phyloP scores from a whole-genome alignment of 768 basidiomycete species.

The Boletellus sp. region DNA sequence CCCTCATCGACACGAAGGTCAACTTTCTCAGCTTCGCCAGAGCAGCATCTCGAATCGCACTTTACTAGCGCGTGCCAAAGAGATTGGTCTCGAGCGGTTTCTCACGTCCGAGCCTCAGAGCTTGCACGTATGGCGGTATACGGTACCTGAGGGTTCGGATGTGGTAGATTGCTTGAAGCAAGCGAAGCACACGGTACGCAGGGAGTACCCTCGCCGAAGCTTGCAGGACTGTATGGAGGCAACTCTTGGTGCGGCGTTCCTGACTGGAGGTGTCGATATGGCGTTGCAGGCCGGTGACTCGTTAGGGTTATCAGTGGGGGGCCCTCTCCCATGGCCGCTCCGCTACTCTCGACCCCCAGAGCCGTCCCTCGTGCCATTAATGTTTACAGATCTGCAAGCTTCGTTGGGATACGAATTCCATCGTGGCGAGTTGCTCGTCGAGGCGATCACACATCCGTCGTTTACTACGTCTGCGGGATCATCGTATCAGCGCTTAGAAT shows the following conservation, averaged over 20 bases:
- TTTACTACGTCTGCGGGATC: conserved; percentile 50
- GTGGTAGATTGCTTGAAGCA: conserved; percentile 28
- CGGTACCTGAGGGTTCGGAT: conserved; percentile 37
- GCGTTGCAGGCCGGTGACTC: conserved; percentile 61
- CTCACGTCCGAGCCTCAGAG: conserved; percentile 57
- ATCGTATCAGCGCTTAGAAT: conserved; percentile 85
- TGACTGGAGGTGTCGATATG: conserved; percentile 67
- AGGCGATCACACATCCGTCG: conserved; percentile 86
- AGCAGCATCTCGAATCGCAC: conserved; percentile 67
- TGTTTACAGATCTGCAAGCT: conserved; percentile 57
- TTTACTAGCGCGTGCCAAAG: conserved; percentile 63
- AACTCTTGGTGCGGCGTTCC: conserved; percentile 70
- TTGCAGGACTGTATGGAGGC: conserved; percentile 91
- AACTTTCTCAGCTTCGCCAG: conserved; percentile 63
- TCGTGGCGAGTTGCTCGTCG: conserved; percentile 57
- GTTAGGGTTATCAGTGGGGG: conserved; percentile 73
- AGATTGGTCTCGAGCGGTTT: conserved; percentile 58
- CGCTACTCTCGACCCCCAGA: conserved; percentile 43
- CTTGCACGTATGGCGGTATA: conserved; percentile 57
- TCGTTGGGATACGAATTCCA: conserved; percentile 68
- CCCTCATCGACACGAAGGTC: conserved; percentile 79
- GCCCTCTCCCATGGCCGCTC: conserved; percentile 60
- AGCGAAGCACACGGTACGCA: conserved; percentile 32
- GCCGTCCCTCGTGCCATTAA: conserved; percentile 36
- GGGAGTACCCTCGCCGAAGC: conserved; percentile 61